Conservation (phyloP, 2,329 filamentous ascomycete species). For the Aspergillus costaricaensis region DNA sequence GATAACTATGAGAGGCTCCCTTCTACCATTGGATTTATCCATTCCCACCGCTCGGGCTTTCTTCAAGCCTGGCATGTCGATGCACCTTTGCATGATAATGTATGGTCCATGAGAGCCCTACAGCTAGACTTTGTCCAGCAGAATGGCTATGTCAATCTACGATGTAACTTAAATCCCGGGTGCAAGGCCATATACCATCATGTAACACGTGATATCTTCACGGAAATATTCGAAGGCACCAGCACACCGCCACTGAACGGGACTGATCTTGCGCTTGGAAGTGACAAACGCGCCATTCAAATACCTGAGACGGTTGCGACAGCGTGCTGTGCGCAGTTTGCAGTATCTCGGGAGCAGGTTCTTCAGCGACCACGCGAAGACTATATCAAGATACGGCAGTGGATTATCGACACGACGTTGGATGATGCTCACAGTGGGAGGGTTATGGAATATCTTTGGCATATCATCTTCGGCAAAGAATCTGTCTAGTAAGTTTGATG, state of each 20-base stretch:
- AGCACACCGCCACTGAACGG: conserved; percentile 36
- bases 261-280: conserved; percentile 10
- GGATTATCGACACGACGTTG: conserved; percentile 59
- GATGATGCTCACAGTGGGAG: conserved; percentile 60
- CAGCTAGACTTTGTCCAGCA: conserved; percentile 54
- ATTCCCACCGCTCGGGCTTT: conserved; percentile 55
- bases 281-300: conserved; percentile 30
- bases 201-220: conserved; percentile 40
- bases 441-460: conserved; percentile 69
- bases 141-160: conserved; percentile 62
- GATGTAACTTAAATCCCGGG: conserved; percentile 61
- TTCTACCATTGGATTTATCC: conserved; percentile 58
- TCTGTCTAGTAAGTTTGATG: conserved; percentile 40
- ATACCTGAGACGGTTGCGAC: conserved; percentile 56
- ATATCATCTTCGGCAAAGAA: conserved; percentile 54
- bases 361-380: conserved; percentile 51
- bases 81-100: conserved; percentile 56
- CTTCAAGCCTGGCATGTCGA: conserved; percentile 60
- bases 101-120: conserved; percentile 53
- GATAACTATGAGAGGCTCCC: conserved; percentile 51
- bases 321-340: conserved; percentile 70
- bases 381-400: conserved; percentile 60
- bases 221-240: conserved; percentile 43
- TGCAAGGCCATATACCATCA: conserved; percentile 47
- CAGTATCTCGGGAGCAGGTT: conserved; percentile 58